Evolutionary conservation across 2,329 filamentous ascomycete species (phyloP), one percentile per base, ranked within the genome.

Genomic region (Trichoderma simmonsii): DNA sequence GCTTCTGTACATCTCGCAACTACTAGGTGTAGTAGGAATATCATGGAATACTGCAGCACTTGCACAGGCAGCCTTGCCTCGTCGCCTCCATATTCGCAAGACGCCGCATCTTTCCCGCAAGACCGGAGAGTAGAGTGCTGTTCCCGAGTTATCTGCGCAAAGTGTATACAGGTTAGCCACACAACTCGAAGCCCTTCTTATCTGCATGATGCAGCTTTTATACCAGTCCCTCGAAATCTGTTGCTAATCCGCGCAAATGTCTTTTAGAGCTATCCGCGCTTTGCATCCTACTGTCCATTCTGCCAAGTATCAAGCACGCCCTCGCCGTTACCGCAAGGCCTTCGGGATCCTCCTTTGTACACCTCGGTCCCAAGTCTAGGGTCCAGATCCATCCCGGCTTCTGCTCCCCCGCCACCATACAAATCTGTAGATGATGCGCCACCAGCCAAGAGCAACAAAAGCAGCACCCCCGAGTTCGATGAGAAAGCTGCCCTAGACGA

Each of bases 291-390:
- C 79, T 89, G 89, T 78, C 93, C 93, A 0, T 95, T 92, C 80
- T 96, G 93, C 79, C 93, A 95, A 81, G 87, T 93, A 75, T 90
- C 90, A 6, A 86, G 84, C 59, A 83, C 81, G 5, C 88, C 90
- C 3, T 88, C 88, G 24, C 77, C 81, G 8, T 80, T 90, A 4
- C 85, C 89, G 1, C 89, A 90, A 81, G 89, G 91, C 12, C 85
- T 93, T 28, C 87, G 86, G 77, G 88, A 91, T 72, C 91, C 91
- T n/a, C 91, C 91, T 1, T 85, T 88, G 12, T 94, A 94, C 83
- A 82, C 85, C 77, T 74, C 78, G 71, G 64, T 82, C 65, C 76
- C 80, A 43, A 75, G 78, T 66, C 78, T 77, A 15, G 59, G 73
- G 71, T 74, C 73, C 69, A 76, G 73, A 70, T 75, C 73, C 30